phyloP scores from a whole-genome alignment of 306 rosid genomes.

The Notholithocarpus densiflorus region DNA sequence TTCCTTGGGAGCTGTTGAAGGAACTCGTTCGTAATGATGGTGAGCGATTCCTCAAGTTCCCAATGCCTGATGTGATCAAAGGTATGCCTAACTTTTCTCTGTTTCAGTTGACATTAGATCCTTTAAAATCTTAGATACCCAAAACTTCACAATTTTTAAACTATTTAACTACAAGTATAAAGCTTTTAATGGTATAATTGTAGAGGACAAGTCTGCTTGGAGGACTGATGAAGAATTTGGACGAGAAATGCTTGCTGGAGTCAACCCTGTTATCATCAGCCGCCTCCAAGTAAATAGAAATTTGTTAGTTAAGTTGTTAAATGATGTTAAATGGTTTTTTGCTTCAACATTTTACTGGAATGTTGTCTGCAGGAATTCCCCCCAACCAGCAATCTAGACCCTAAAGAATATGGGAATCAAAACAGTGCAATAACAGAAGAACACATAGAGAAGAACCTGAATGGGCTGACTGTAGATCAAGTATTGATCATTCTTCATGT shows the following conservation, averaged over 20 bases:
- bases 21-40: slow-evolving; percentile 83
- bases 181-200: slow-evolving; percentile 1
- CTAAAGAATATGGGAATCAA: slow-evolving; percentile 61
- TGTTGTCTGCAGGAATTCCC: slow-evolving; percentile 68
- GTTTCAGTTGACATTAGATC: background rate
- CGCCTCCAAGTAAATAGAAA: slow-evolving; percentile 53
- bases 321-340: background rate
- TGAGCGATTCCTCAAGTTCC: slow-evolving; percentile 71
- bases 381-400: slow-evolving; percentile 72
- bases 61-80: slow-evolving; percentile 80
- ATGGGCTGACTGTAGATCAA: slow-evolving; percentile 56
- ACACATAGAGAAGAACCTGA: slow-evolving; percentile 50
- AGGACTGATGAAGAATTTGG: slow-evolving; percentile 85
- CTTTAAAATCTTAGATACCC: background rate
- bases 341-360: background rate
- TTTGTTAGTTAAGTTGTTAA: background rate
- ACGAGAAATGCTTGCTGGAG: slow-evolving; percentile 96
- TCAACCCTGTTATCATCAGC: slow-evolving; percentile 79
- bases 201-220: slow-evolving; percentile 81
- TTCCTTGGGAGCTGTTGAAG: slow-evolving; percentile 74
- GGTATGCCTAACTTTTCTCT: slow-evolving; percentile 32
- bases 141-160: background rate
- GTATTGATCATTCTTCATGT: slow-evolving; percentile 31
- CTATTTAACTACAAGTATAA: background rate
- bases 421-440: slow-evolving; percentile 60